These are phyloP conservation scores for Aspergillus sp. DNA, from an alignment of 2,329 filamentous ascomycete genomes.

Conservation along the genomic window DNA sequence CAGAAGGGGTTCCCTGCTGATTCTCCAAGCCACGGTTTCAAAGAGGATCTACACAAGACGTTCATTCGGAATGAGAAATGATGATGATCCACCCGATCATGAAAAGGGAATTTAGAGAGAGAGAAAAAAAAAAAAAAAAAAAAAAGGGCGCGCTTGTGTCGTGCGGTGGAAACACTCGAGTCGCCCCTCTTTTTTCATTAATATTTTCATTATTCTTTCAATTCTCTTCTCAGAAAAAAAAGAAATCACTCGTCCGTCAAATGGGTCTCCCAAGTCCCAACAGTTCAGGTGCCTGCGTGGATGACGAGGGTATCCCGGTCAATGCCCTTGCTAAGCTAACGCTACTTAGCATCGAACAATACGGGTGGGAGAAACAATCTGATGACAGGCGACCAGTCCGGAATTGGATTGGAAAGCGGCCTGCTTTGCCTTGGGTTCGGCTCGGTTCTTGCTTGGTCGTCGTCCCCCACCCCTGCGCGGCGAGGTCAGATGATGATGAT, in stretches of 20 bases:
- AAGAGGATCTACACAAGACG: not conserved
- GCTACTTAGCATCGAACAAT: too few species aligned
- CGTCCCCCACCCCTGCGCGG: too few species aligned
- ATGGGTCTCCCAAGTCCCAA: slow-evolving; percentile 2
- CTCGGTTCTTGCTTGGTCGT: too few species aligned
- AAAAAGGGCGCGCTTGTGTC: too few species aligned
- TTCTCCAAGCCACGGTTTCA: not conserved
- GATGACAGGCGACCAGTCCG: too few species aligned
- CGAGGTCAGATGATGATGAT: not conserved
- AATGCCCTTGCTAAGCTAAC: not conserved
- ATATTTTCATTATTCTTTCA: slow-evolving; percentile 13
- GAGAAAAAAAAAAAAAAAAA: too few species aligned
- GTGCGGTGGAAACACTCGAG: too few species aligned
- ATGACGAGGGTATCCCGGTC: slow-evolving; percentile 21
- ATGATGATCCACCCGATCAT: not conserved
- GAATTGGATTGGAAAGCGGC: too few species aligned
- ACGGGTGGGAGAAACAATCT: too few species aligned
- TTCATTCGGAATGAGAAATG: not conserved
- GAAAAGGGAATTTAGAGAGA: too few species aligned
- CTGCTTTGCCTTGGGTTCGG: too few species aligned
- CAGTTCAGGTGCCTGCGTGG: slow-evolving; percentile 20
- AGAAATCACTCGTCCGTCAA: not conserved
- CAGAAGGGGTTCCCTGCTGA: not conserved
- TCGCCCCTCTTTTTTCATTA: too few species aligned
- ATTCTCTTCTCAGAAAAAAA: not conserved